A percentile compares a stretch with the other conserved stretches of the same genome.
phyloP scores from a whole-genome alignment of 805 yeast species.

The Spencermartinsiella europaea region DNA sequence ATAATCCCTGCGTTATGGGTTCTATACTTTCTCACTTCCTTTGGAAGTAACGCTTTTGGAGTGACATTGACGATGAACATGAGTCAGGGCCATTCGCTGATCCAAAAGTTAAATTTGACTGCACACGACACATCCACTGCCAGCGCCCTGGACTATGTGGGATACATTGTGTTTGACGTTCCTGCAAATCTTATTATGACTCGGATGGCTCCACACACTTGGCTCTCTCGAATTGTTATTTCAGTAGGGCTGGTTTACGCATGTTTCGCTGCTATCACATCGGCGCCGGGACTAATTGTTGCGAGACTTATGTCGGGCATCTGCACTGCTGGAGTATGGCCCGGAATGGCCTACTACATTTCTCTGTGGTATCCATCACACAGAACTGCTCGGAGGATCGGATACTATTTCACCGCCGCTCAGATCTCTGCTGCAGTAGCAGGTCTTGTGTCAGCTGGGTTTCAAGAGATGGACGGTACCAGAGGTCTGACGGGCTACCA shows the following conservation, averaged over 20 bases:
- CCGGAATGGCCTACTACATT: conserved; percentile 79
- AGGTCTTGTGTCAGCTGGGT: conserved; percentile 82
- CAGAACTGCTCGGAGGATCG: conserved; percentile 71
- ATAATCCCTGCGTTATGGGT: conserved; percentile 82
- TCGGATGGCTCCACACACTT: conserved; percentile 73
- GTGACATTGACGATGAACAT: conserved; percentile 74
- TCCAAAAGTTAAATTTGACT: conserved; percentile 45
- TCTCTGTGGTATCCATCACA: conserved; percentile 82
- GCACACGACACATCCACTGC: conserved; percentile 64
- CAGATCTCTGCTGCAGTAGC: conserved; percentile 88
- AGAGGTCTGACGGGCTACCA: conserved; percentile 77
- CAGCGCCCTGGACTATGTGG: conserved; percentile 76
- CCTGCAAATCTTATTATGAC: conserved; percentile 88
- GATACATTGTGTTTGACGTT: conserved; percentile 75
- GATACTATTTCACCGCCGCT: conserved; percentile 88
- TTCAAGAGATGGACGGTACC: conserved; percentile 72
- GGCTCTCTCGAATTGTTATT: conserved; percentile 75
- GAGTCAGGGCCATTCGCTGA: conserved; percentile 55
- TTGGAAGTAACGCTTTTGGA: conserved; percentile 74
- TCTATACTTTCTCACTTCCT: conserved; percentile 71
- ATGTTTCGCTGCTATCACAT: conserved; percentile 61
- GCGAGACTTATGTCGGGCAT: conserved; percentile 67
- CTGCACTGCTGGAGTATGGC: conserved; percentile 87
- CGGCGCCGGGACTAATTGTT: conserved; percentile 59
- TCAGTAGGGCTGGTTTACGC: conserved; percentile 73